Conservation (phyloP, 2,329 filamentous ascomycete species). For the Penicillium sp. region DNA sequence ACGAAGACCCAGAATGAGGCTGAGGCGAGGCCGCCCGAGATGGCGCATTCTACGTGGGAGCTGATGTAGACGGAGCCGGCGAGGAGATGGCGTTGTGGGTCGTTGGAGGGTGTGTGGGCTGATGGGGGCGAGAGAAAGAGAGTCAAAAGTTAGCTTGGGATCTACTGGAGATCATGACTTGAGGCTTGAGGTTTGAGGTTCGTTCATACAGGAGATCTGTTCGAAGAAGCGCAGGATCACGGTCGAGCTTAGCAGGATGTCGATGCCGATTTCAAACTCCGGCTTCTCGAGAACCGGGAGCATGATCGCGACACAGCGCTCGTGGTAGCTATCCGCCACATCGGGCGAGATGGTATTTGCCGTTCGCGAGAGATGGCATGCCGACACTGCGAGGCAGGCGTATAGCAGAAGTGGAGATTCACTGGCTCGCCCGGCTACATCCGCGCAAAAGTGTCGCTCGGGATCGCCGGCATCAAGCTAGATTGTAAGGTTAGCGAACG, state of each 20-base stretch:
- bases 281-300: slow-evolving; percentile 35
- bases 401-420: slow-evolving; percentile 34
- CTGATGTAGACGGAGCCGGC: slow-evolving; percentile 40
- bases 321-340: slow-evolving; percentile 36
- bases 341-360: slow-evolving; percentile 30
- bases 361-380: slow-evolving; percentile 36
- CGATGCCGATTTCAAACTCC: slow-evolving; percentile 33
- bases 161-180: not conserved
- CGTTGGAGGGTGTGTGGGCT: slow-evolving; percentile 35
- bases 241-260: slow-evolving; percentile 37
- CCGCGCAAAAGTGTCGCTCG: slow-evolving; percentile 32
- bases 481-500: not conserved
- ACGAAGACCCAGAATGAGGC: slow-evolving; percentile 41
- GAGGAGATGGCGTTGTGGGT: slow-evolving; percentile 37
- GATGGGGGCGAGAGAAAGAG: not conserved
- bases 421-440: slow-evolving; percentile 34
- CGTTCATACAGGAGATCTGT: slow-evolving; percentile 35
- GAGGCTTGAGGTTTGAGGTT: not conserved
- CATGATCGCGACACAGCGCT: slow-evolving; percentile 39
- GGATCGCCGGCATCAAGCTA: slow-evolving; percentile 38
- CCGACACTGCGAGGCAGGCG: slow-evolving; percentile 37
- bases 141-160: not conserved
- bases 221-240: slow-evolving; percentile 40
- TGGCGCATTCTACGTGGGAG: slow-evolving; percentile 36
- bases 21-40: slow-evolving; percentile 34